Percentiles rank a stretch among this genome's conserved stretches.
Evolutionary conservation across 768 basidiomycete genomes (phyloP).

Genomic region (Jaapia argillacea): DNA sequence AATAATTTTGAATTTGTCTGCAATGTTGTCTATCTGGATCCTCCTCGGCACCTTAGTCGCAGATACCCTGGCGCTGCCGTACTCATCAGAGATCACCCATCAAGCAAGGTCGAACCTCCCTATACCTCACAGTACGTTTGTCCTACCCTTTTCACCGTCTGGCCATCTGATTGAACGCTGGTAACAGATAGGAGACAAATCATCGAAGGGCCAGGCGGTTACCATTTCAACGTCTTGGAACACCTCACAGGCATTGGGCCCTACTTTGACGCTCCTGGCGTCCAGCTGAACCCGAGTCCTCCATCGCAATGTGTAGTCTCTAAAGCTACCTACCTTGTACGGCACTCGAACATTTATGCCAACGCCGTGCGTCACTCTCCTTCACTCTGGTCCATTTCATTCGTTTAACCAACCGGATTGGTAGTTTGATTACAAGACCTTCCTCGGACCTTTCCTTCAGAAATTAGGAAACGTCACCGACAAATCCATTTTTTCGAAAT

Average conservation of each 20-base stretch:
- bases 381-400: neutral
- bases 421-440: conserved; percentile 10
- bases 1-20: no score
- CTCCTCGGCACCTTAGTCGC: no score
- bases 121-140: no score
- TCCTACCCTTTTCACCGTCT: no score
- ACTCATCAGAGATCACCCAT: no score
- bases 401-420: neutral
- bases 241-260: conserved; percentile 9
- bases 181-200: neutral
- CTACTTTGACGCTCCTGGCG: conserved; percentile 12
- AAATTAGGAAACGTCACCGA: conserved; percentile 10
- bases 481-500: conserved; percentile 5
- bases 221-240: neutral
- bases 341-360: conserved; percentile 13
- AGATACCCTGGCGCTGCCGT: no score
- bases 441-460: conserved; percentile 8
- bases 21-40: no score
- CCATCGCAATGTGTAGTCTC: conserved; percentile 8
- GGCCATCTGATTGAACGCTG: no score
- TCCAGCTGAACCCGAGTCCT: conserved; percentile 7
- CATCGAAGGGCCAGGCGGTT: neutral
- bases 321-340: conserved; percentile 10
- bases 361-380: conserved; percentile 5
- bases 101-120: no score